Evolutionary conservation across 2,329 filamentous ascomycete genomes (phyloP), one percentile per base, ranked within the genome.

Genomic region (Phyllosticta citribraziliensis): DNA sequence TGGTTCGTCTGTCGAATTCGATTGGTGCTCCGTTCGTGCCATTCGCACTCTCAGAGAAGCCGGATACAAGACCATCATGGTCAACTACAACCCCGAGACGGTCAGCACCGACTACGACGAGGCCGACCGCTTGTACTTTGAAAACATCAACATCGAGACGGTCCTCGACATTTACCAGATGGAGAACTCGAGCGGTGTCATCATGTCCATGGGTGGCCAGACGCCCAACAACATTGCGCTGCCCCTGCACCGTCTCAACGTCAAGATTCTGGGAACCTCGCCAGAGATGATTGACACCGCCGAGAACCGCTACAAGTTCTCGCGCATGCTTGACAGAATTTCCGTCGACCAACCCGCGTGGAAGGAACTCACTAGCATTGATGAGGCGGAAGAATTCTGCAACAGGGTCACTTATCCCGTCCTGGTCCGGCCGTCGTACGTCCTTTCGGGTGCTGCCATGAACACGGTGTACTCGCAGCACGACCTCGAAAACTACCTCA

Each of bases 251-350:
- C 88, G 93, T 65, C 83, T 91, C 56, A 94, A 95, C 64, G 89
- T 96, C 71, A 95, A 93, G 78, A 87, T 97, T 40, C 81, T 97
- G 3, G 94, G 94, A 67, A 99, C 94, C 1, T 97, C 93, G 0
- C 94, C 94, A 10, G 94, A 99, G 75, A 97, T 97, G 93, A 97
- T 99, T 70, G 94, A 99, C 74, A 91, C 84, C 40, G 94, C 94
- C 1, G 94, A 99, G 80, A 97, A 99, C 75, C 83, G 94, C 62
- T 97, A 95, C 83, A 97, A 97, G 80, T 97, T 97, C 80, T 96
- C 91, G 52, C 91, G 94, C 70, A 96, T 97, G 91, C 82, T 97
- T 66, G 94, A 99, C 75, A 84, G 89, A 67, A 96, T 97, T 67
- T 88, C 83, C 25, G 94, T 99, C 33, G 94, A 99, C 73, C 94